Evolutionary conservation across 2,329 filamentous ascomycete genomes (phyloP).

Genomic region (Monosporascus ibericus): DNA sequence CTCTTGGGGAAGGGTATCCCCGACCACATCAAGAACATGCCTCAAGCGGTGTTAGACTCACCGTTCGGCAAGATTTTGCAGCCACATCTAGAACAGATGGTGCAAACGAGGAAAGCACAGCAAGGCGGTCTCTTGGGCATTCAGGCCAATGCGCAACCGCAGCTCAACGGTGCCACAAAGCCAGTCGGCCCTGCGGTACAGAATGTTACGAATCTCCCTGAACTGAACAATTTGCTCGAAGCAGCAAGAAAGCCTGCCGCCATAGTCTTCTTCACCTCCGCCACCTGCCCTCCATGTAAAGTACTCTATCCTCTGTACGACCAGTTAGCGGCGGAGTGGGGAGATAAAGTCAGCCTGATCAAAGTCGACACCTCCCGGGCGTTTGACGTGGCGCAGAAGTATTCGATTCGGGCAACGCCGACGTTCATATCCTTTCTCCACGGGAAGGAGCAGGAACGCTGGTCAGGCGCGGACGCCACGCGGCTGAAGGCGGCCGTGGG

Average conservation of each 20-base stretch:
- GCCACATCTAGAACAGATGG: slow-evolving; percentile 55
- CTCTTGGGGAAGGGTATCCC: slow-evolving; percentile 85
- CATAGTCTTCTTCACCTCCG: slow-evolving; percentile 87
- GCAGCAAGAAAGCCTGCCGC: slow-evolving; percentile 62
- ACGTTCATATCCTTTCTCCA: slow-evolving; percentile 83
- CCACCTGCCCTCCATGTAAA: slow-evolving; percentile 81
- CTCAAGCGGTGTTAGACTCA: slow-evolving; percentile 76
- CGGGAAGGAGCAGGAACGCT: slow-evolving; percentile 70
- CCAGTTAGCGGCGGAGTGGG: slow-evolving; percentile 67
- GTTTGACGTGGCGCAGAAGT: slow-evolving; percentile 57
- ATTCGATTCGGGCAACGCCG: slow-evolving; percentile 69
- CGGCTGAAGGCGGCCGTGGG: slow-evolving; percentile 66
- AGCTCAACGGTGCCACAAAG: slow-evolving; percentile 9
- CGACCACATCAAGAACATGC: slow-evolving; percentile 76
- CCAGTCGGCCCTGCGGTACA: slow-evolving; percentile 41
- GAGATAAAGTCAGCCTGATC: slow-evolving; percentile 63
- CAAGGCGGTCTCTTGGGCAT: slow-evolving; percentile 49
- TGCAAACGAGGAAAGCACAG: slow-evolving; percentile 41
- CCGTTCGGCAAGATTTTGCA: slow-evolving; percentile 84
- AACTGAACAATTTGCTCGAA: slow-evolving; percentile 55
- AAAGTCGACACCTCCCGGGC: slow-evolving; percentile 74
- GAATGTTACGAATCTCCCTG: slow-evolving; percentile 50
- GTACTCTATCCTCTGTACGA: slow-evolving; percentile 77
- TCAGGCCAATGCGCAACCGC: slow-evolving; percentile 29
- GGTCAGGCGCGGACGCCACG: slow-evolving; percentile 68